Percentiles rank a stretch among this genome's conserved stretches.
phyloP scores from a whole-genome alignment of 2,329 filamentous ascomycete species.

The Trichoderma sp. region DNA sequence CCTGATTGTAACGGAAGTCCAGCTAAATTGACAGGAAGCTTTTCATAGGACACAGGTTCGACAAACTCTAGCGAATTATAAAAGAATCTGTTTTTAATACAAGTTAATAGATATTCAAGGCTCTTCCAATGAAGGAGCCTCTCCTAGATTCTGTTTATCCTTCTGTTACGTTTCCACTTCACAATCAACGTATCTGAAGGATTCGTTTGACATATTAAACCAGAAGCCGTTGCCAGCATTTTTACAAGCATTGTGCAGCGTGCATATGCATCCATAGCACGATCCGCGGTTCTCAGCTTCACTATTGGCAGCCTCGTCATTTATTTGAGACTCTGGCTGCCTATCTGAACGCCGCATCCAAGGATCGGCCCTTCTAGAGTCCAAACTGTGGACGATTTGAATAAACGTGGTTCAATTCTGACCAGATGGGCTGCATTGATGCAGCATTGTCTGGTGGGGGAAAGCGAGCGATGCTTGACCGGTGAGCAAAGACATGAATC shows the following conservation, averaged over 20 bases:
- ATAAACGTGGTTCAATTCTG: not conserved
- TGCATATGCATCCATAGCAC: not conserved
- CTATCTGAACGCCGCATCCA: fast-evolving
- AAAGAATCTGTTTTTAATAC: too few species aligned
- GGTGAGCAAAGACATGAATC: not conserved
- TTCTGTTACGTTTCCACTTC: not conserved
- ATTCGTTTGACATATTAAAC: not conserved
- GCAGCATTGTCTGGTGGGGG: not conserved
- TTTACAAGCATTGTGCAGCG: not conserved
- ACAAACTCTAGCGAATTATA: fast-evolving
- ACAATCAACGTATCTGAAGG: not conserved
- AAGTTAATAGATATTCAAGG: not conserved
- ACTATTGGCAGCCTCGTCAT: not conserved
- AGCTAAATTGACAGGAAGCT: too few species aligned
- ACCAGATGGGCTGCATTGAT: not conserved
- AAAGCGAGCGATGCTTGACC: too few species aligned
- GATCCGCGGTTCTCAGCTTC: not conserved
- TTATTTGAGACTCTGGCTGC: too few species aligned
- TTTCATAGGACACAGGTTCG: too few species aligned
- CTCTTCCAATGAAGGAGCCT: not conserved
- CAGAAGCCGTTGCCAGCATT: not conserved
- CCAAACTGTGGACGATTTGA: not conserved
- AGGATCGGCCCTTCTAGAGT: not conserved
- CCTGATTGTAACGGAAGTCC: not conserved
- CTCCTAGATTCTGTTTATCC: not conserved